Evolutionary conservation across 176 grass and related monocot genomes (phyloP), one percentile per base, ranked within the genome.

Genomic region (Oryza officinalis): DNA sequence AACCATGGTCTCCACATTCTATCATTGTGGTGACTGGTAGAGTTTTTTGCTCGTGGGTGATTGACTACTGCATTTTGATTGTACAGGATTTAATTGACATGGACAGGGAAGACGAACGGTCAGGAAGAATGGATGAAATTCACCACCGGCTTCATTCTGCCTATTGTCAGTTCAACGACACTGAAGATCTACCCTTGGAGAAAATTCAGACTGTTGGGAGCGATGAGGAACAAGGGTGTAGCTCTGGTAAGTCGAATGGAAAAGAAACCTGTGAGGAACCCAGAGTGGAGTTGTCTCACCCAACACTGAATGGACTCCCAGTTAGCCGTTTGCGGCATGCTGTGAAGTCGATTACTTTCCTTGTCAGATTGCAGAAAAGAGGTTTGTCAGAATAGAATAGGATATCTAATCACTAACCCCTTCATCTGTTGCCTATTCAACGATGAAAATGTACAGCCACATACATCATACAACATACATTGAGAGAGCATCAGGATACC

Each of bases 111-210:
- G 91, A 99, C 10, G 69, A 94, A 59, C 74, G 64, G 9, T 88
- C 83, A 23, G 89, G 91, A 71, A 92, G 89, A 83, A 96, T 99
- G 44, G 71, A 92, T 70, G 85, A 92, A 90, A 96, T 99, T 76
- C 87, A 94, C 30, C 65, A 79, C 4, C 54, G 71, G 26, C 78
- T 99, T 38, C 89, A 87, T 80, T 74, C 83, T 30, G 85, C 87
- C 5, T 99, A 94, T 50, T 85, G 87, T 30, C 93, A 96, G 74
- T 96, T 94, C 83, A 25, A 61, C 63, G 79, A 76, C 30, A 69
- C 60, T 14, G 80, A 75, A 75, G 80, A 90, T 52, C 46, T 83
- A 43, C 61, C 85, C 12, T 68, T 90, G 80, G 80, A 90, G 27
- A 78, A 79, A 40, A 83, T 90, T 61, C 37, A 67, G 69, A 79